Percentiles rank a stretch among this genome's conserved stretches.
Conservation (phyloP, 768 basidiomycete species). For the Rhodosporidiobolus odoratus region DNA sequence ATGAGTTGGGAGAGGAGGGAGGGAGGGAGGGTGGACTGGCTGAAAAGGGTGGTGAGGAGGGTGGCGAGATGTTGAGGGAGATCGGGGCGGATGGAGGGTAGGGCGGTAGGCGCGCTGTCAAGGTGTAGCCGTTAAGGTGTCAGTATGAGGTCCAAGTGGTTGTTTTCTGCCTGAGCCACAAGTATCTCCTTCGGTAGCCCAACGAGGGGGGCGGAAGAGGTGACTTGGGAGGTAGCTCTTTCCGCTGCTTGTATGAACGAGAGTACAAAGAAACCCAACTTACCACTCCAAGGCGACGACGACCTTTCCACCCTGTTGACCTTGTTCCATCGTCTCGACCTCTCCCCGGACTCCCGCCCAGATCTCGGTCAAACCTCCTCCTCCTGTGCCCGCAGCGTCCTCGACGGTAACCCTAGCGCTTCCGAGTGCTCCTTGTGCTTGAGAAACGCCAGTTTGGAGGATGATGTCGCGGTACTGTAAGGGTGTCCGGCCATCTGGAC, state of each 20-base stretch:
- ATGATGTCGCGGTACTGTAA: constrained; percentile 63
- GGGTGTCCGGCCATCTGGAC: constrained; percentile 68
- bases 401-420: constrained; percentile 74
- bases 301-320: constrained; percentile 59
- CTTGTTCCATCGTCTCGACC: constrained; percentile 55
- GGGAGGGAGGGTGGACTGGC: constrained; percentile 55
- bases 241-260: not conserved
- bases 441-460: constrained; percentile 68
- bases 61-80: constrained; percentile 49
- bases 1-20: constrained; percentile 54
- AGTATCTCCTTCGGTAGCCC: too few relatives aligned
- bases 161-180: too few relatives aligned
- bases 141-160: too few relatives aligned
- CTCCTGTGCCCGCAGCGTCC: constrained; percentile 51
- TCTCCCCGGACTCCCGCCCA: constrained; percentile 74
- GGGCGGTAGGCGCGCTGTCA: constrained; percentile 62
- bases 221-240: too few relatives aligned
- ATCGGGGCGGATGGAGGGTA: constrained; percentile 63
- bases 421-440: constrained; percentile 68
- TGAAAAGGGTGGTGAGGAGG: constrained; percentile 47
- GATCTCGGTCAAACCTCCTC: constrained; percentile 67
- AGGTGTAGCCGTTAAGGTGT: not conserved
- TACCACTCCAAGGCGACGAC: constrained; percentile 50
- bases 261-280: not conserved
- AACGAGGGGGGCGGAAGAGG: too few relatives aligned